Base-by-base conservation (phyloP, 2,329 filamentous ascomycete species). In the Metarhizium robertsii region DNA sequence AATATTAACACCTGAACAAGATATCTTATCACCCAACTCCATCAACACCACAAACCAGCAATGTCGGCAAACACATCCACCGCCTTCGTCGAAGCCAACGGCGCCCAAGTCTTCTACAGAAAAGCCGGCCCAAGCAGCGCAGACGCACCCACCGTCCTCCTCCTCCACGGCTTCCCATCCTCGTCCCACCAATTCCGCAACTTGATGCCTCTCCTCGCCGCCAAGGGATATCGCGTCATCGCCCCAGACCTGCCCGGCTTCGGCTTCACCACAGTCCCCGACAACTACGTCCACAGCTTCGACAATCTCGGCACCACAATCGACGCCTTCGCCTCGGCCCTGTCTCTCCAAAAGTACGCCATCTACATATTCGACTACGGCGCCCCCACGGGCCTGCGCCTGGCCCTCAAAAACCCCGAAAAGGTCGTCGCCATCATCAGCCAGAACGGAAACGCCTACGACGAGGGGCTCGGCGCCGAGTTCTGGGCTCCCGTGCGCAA, bases 391-490 rank as follows among this genome's bases (percentile, higher is more conserved):
- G 25, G 25, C 25, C 25, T 25, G 25, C 25, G 25, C 25, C 25
- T 25, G 75, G 80, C 80, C 0, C 70, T 83, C 2, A 59, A 73
- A 47, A 69, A 75, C 2, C 76, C 78, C 0, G 65, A 74, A 1
- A 68, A 71, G 11, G 68, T 84, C 53, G 69, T 71, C 42, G 77
- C 79, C 14, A 79, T 85, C 58, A 71, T 85, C 55, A 70, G 74
- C 2, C 81, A 85, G 61, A 84, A 84, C 61, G 82, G 80, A 45
- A 86, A 85, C 60, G 80, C 81, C 14, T 85, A 84, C 61, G 68
- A 62, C 4, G 79, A 81, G 59, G 82, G 81, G 3, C 69, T 85
- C 5, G 74, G 74, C 14, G 61, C 64, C 20, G 63, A 66, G 1
- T 79, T 81, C 66, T 83, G 79, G 79, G 70, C 69, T 4, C 74